phyloP scores from a whole-genome alignment of 352 stramenopile genomes.

The Pilasporangium apinafurcum region DNA sequence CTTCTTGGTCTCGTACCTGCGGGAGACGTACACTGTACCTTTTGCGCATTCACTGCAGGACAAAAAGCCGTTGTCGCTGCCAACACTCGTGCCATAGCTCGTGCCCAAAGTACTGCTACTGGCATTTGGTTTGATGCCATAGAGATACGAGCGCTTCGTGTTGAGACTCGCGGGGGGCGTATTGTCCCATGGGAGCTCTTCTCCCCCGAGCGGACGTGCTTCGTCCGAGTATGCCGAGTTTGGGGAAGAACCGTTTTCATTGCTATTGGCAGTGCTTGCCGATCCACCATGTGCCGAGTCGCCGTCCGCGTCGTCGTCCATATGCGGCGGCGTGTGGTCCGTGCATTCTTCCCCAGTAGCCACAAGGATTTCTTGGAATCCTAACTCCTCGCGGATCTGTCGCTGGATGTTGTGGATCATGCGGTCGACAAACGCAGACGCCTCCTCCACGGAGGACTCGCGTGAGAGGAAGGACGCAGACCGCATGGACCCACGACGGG shows the following conservation, averaged over 20 bases:
- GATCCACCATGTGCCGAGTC: background rate
- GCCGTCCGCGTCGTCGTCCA: conserved; percentile 23
- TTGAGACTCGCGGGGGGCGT: too few species aligned
- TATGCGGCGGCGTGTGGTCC: too few species aligned
- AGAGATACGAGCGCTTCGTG: conserved; percentile 12
- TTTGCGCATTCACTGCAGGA: conserved; percentile 46
- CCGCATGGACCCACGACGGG: conserved; percentile 25
- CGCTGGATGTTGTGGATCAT: conserved; percentile 60
- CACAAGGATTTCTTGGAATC: conserved; percentile 61
- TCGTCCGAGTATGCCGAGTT: conserved; percentile 17
- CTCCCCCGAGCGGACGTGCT: conserved; percentile 6
- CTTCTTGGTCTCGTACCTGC: conserved; percentile 47
- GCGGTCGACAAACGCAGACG: conserved; percentile 49
- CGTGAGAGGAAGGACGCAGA: conserved; percentile 12
- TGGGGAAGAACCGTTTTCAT: conserved; percentile 1
- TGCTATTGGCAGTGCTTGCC: conserved; percentile 3
- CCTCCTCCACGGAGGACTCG: conserved; percentile 53
- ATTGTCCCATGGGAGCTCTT: conserved; percentile 14
- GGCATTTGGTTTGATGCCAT: conserved; percentile 16
- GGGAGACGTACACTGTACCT: conserved; percentile 70
- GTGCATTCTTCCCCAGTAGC: too few species aligned
- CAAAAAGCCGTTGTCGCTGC: conserved; percentile 18
- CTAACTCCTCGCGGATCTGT: conserved; percentile 50
- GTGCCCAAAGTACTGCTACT: too few species aligned
- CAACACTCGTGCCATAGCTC: too few species aligned